Base-by-base conservation (phyloP, 73 alveolate species). In the Blepharisma japonicum region DNA sequence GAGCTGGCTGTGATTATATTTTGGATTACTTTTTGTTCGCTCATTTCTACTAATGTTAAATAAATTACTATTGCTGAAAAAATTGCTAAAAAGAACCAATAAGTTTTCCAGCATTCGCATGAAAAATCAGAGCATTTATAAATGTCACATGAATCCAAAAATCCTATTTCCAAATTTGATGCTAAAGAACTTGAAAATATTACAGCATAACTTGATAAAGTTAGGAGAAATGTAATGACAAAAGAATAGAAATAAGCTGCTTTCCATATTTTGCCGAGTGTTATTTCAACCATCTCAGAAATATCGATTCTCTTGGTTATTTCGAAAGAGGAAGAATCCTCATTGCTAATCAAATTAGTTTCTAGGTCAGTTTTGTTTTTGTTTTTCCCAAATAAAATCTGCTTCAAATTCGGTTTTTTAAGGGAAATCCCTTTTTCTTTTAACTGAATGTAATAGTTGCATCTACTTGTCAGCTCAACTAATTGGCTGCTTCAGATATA, bases 281-380 rank as follows among this genome's bases (percentile, higher is more conserved):
- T 39, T 25, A 61, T 61, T 61, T 61, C 23, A 3, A 61, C 74
- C 18, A 61, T 61, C 18, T 61, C 74, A 61, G 74, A 25, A 61
- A 61, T n/a, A 48, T 61, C 23, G 14, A 61, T 61, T 61, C 42
- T 32, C 42, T 32, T 32, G 42, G 42, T 32, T 32, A 32, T 32
- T 32, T 32, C 42, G 3, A 32, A 32, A 0, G 42, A 32, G 42
- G 42, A 32, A 32, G 42, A 32, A 32, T 32, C 42, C 42, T 32
- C 42, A 32, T 32, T 32, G 42, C 42, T 32, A 32, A 32, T 32
- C 3, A 32, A 32, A 32, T 32, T 32, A 32, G 42, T 32, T 32
- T 32, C 42, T 32, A 32, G 3, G 42, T 32, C 42, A 32, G 42
- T 32, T 32, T 32, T 32, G 42, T 61, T 61, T 2, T 61, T 61